Conservation (phyloP, 2,329 filamentous ascomycete genomes). For the Colletotrichum lupini region DNA sequence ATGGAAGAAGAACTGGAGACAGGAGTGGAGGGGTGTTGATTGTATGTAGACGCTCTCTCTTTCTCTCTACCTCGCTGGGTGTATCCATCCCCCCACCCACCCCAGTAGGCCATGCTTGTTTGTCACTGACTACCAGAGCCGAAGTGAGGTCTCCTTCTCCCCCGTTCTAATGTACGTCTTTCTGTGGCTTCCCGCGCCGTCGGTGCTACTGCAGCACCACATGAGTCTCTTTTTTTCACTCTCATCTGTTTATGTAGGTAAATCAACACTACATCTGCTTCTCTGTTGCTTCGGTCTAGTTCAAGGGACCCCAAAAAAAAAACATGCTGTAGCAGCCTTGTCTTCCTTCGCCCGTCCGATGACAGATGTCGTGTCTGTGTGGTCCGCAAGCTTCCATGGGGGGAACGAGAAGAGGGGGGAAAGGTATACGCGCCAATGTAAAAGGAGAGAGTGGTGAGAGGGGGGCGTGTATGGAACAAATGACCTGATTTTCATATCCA, state of each 20-base stretch:
- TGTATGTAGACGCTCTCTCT: too few relatives aligned
- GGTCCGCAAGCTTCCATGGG: conserved; percentile 2
- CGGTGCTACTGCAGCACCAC: not conserved
- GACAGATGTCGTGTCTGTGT: conserved; percentile 13
- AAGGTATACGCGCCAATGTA: not conserved
- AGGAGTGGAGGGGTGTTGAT: too few relatives aligned
- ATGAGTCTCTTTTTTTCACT: not conserved
- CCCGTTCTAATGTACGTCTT: not conserved
- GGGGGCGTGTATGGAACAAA: conserved; percentile 16
- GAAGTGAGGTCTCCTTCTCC: not conserved
- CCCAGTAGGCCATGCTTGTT: not conserved
- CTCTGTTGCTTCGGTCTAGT: not conserved
- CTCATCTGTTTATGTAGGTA: not conserved
- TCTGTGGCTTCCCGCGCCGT: not conserved
- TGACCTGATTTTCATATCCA: not conserved
- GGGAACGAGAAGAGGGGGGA: not conserved
- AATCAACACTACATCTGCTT: not conserved
- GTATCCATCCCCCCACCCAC: not conserved
- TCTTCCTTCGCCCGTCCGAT: conserved; percentile 5
- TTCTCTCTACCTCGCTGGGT: too few relatives aligned
- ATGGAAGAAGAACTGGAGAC: not conserved
- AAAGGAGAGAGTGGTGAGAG: not conserved
- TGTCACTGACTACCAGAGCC: not conserved
- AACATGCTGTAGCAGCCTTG: not conserved
- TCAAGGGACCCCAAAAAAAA: not conserved